Evolutionary conservation across 805 yeast genomes (phyloP).

Genomic region (Starmerella sp.): DNA sequence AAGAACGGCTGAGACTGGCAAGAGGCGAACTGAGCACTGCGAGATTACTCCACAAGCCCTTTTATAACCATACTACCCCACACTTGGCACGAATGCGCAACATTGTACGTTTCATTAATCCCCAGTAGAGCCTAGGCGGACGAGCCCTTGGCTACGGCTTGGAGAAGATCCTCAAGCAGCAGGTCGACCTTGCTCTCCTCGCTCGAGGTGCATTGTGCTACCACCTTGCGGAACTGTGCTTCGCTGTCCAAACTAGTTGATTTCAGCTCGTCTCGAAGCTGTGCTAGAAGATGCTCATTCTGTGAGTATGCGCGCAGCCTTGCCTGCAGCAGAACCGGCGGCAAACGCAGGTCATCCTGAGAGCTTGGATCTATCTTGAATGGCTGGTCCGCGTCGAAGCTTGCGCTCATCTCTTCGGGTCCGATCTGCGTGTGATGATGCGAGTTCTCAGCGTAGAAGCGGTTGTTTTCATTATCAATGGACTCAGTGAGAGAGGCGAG

Average conservation of each 20-base stretch:
- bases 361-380: conserved; percentile 40
- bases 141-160: conserved; percentile 78
- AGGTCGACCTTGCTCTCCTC: conserved; percentile 69
- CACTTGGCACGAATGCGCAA: too few relatives aligned
- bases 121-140: too few relatives aligned
- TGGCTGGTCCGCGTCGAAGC: conserved; percentile 65
- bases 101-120: too few relatives aligned
- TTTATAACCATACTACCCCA: too few relatives aligned
- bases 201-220: conserved; percentile 81
- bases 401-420: conserved; percentile 20
- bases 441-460: conserved; percentile 34
- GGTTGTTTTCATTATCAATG: conserved; percentile 48
- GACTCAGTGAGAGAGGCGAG: conserved; percentile 46
- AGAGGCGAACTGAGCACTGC: conserved; percentile 15
- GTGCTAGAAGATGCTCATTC: conserved; percentile 48
- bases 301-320: conserved; percentile 68
- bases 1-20: conserved; percentile 24
- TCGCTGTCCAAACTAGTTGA: conserved; percentile 49
- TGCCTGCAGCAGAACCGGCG: conserved; percentile 39
- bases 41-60: too few relatives aligned
- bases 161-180: conserved; percentile 70
- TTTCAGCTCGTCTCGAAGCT: conserved; percentile 42
- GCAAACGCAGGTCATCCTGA: conserved; percentile 11
- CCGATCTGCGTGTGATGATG: conserved; percentile 25
- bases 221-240: conserved; percentile 73